phyloP scores from a whole-genome alignment of 2,329 filamentous ascomycete genomes.

The Dothiorella sarmentorum region DNA sequence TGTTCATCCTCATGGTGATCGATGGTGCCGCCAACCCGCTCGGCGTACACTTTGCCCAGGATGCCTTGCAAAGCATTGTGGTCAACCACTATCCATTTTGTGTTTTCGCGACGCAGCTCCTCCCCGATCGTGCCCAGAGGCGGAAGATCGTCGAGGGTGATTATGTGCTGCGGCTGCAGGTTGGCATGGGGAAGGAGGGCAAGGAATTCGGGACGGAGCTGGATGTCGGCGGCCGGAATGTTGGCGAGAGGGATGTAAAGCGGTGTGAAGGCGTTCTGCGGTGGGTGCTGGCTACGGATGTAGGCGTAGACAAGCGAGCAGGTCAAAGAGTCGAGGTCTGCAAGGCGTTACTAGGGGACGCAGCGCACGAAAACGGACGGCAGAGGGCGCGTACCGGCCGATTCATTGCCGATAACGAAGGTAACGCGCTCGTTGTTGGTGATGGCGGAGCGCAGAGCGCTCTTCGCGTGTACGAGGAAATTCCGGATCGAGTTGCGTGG shows the following conservation, averaged over 20 bases:
- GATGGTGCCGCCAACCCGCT: slow-evolving; percentile 61
- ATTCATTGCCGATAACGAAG: slow-evolving; percentile 54
- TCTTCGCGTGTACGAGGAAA: slow-evolving; percentile 47
- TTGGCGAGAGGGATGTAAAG: slow-evolving; percentile 73
- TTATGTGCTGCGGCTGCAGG: slow-evolving; percentile 58
- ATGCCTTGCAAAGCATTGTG: slow-evolving; percentile 70
- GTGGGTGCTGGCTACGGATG: slow-evolving; percentile 59
- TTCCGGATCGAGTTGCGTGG: slow-evolving; percentile 45
- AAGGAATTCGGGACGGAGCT: slow-evolving; percentile 68
- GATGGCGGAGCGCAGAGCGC: slow-evolving; percentile 40
- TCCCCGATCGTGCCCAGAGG: slow-evolving; percentile 49
- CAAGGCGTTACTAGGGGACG: slow-evolving; percentile 19
- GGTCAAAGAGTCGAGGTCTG: slow-evolving; percentile 79
- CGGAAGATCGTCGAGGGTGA: slow-evolving; percentile 61
- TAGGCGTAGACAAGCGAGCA: slow-evolving; percentile 72
- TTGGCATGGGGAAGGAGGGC: slow-evolving; percentile 62
- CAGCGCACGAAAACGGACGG: slow-evolving; percentile 5
- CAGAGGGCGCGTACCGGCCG: slow-evolving; percentile 40
- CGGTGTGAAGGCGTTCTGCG: slow-evolving; percentile 41
- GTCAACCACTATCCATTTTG: slow-evolving; percentile 72
- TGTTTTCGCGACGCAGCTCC: slow-evolving; percentile 51
- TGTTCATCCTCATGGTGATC: slow-evolving; percentile 78
- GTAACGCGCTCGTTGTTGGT: slow-evolving; percentile 41
- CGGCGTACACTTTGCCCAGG: slow-evolving; percentile 53
- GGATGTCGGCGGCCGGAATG: slow-evolving; percentile 64